phyloP scores from a whole-genome alignment of 2,329 filamentous ascomycete species.

The Penicillium sp. region DNA sequence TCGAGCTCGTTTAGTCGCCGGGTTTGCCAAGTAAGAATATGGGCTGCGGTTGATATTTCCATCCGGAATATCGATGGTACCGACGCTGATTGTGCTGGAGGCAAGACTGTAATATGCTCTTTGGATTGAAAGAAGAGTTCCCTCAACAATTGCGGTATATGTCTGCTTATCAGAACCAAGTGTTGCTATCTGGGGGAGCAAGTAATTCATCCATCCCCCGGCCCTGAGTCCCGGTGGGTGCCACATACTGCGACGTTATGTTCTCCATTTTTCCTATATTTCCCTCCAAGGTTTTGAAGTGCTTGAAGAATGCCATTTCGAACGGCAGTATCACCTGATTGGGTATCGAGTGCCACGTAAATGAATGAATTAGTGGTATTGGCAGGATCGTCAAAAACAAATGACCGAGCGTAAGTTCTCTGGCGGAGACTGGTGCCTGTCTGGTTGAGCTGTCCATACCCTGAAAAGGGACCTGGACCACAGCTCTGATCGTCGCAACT shows the following conservation, averaged over 20 bases:
- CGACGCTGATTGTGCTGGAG: not conserved
- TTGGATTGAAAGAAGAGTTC: not conserved
- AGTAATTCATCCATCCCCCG: not conserved
- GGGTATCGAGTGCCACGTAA: not conserved
- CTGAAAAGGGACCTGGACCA: not conserved
- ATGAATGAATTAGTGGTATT: not conserved
- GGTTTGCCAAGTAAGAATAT: not conserved
- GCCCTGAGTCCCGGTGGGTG: not conserved
- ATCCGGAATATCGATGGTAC: not conserved
- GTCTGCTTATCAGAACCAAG: not conserved
- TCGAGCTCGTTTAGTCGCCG: not conserved
- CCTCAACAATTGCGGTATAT: not conserved
- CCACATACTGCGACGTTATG: not conserved
- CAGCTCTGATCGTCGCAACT: not conserved
- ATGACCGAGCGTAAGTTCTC: slow-evolving; percentile 1
- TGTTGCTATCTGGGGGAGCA: not conserved
- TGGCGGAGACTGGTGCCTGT: not conserved
- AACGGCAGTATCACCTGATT: not conserved
- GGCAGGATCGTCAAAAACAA: not conserved
- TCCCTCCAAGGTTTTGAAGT: not conserved
- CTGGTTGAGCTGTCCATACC: not conserved
- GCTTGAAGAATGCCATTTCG: slow-evolving; percentile 1
- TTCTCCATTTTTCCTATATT: not conserved
- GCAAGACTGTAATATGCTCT: not conserved
- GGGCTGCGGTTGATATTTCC: slow-evolving; percentile 1